Evolutionary conservation across 441 rosid genomes (phyloP).

Genomic region (Euphorbia schlechtendalii): DNA sequence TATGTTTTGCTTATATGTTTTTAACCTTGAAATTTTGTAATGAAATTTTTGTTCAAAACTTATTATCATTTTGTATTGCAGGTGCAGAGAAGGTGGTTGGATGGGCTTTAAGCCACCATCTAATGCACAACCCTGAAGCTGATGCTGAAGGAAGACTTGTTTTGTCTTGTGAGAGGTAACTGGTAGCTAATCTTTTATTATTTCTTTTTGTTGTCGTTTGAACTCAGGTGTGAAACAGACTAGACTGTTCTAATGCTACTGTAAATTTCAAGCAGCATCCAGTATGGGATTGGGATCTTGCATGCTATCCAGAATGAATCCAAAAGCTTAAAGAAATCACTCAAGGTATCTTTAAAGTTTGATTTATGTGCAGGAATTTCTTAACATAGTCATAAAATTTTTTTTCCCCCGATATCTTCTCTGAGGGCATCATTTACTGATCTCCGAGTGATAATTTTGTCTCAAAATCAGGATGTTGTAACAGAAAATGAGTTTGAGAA

Average conservation of each 20-base stretch:
- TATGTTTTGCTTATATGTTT: constrained; percentile 28
- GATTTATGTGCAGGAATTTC: neutral
- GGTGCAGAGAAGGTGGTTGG: constrained; percentile 87
- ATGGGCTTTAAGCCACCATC: constrained; percentile 81
- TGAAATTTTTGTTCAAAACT: too few relatives aligned
- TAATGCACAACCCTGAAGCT: constrained; percentile 60
- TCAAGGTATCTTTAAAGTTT: constrained; percentile 40
- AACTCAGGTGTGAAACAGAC: neutral
- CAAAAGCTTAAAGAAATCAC: constrained; percentile 73
- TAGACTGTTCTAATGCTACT: constrained; percentile 24
- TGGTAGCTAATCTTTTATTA: constrained; percentile 23
- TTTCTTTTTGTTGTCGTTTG: constrained; percentile 14
- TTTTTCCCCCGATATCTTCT: neutral
- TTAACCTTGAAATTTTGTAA: neutral
- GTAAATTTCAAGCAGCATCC: constrained; percentile 56
- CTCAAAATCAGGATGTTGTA: constrained; percentile 64
- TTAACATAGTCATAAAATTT: neutral
- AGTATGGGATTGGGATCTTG: constrained; percentile 64
- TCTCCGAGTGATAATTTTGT: constrained; percentile 14
- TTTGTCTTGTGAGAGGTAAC: constrained; percentile 71
- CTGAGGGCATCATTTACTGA: too few relatives aligned
- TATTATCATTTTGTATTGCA: constrained; percentile 24
- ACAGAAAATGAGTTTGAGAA: constrained; percentile 96
- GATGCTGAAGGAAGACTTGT: constrained; percentile 47
- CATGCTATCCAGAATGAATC: constrained; percentile 70